Percentiles rank a stretch among this genome's conserved stretches.
Conservation (phyloP, 768 basidiomycete genomes). For the Russula ochroleuca region DNA sequence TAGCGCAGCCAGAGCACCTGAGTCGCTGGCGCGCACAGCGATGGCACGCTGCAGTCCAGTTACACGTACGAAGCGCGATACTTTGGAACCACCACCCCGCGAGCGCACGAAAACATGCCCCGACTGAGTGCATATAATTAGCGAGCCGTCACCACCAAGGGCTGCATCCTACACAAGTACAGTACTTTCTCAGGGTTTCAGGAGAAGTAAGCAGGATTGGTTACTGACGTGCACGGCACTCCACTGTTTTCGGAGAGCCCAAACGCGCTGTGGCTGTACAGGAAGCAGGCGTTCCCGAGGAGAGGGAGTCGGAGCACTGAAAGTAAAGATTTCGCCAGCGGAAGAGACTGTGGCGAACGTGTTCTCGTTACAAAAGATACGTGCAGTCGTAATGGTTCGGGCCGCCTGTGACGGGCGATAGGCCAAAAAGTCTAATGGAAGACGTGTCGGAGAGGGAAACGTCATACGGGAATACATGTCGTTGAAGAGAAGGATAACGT, state of each 20-base stretch:
- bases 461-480: slow-evolving; percentile 70
- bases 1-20: slow-evolving; percentile 85
- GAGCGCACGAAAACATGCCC: slow-evolving; percentile 89
- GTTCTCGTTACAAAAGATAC: slow-evolving; percentile 75
- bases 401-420: slow-evolving; percentile 80
- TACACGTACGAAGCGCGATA: slow-evolving; percentile 75
- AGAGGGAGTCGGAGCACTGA: slow-evolving; percentile 40
- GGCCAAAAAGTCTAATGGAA: slow-evolving; percentile 35
- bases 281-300: slow-evolving; percentile 40
- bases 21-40: slow-evolving; percentile 73
- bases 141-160: slow-evolving; percentile 77
- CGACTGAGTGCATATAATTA: slow-evolving; percentile 90
- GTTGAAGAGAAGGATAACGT: slow-evolving; percentile 81
- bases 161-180: slow-evolving; percentile 67
- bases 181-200: background rate
- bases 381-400: slow-evolving; percentile 66
- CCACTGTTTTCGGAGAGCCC: slow-evolving; percentile 84
- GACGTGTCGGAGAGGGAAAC: slow-evolving; percentile 65
- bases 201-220: background rate
- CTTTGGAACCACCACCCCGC: slow-evolving; percentile 47
- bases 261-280: slow-evolving; percentile 77
- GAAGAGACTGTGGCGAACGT: slow-evolving; percentile 77
- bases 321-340: slow-evolving; percentile 90
- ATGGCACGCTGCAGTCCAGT: slow-evolving; percentile 82
- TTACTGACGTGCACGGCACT: slow-evolving; percentile 67